A percentile compares a stretch with the other conserved stretches of the same genome.
These are phyloP conservation scores for Fagopyrum homotropicum DNA, from an alignment of 148 eudicot genomes.

Conservation along the genomic window DNA sequence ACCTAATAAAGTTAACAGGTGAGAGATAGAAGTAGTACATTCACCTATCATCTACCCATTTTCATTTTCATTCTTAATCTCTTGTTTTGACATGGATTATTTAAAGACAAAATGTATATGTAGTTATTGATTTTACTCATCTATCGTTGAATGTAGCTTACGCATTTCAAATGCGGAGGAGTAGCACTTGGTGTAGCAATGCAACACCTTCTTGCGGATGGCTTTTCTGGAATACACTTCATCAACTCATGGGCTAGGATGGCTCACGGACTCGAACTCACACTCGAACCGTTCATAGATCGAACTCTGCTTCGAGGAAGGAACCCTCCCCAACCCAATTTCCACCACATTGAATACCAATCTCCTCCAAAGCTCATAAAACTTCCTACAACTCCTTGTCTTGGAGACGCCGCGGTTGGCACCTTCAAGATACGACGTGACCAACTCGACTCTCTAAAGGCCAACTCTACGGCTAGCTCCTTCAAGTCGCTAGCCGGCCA, in stretches of 20 bases:
- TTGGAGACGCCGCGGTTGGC: background rate
- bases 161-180: constrained; percentile 30
- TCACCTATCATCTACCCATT: too few relatives aligned
- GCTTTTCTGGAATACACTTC: background rate
- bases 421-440: constrained; percentile 8
- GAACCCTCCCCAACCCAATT: constrained; percentile 20
- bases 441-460: constrained; percentile 9
- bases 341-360: constrained; percentile 22
- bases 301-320: constrained; percentile 17
- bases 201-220: constrained; percentile 22
- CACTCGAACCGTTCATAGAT: constrained; percentile 13
- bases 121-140: background rate
- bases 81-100: too few relatives aligned
- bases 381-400: background rate
- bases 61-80: too few relatives aligned
- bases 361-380: constrained; percentile 12
- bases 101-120: too few relatives aligned
- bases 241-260: constrained; percentile 18
- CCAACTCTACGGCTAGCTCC: background rate
- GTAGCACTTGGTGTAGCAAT: constrained; percentile 16
- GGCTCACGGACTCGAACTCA: constrained; percentile 19
- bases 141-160: constrained; percentile 11
- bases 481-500: constrained; percentile 3
- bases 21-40: too few relatives aligned
- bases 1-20: too few relatives aligned